phyloP scores from a whole-genome alignment of 257 asterid genomes.

The Euphrasia confusa region DNA sequence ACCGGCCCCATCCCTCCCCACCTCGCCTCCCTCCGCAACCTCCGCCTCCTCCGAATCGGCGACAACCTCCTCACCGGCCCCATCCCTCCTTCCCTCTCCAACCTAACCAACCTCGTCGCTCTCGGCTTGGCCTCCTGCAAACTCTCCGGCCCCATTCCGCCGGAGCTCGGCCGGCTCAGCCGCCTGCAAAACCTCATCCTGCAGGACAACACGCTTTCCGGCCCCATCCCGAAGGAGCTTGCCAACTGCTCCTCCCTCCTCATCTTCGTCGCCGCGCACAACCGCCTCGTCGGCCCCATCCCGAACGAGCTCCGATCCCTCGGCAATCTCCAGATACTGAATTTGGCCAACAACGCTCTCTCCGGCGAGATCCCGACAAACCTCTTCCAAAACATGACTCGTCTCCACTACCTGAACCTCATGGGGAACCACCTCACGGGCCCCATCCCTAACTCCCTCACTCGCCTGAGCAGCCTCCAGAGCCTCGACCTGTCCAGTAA shows the following conservation, averaged over 20 bases:
- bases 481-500: conserved; percentile 70
- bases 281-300: conserved; percentile 57
- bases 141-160: conserved; percentile 58
- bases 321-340: conserved; percentile 41
- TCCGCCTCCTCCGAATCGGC: conserved; percentile 60
- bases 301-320: conserved; percentile 45
- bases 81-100: conserved; percentile 52
- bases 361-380: conserved; percentile 55
- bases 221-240: conserved; percentile 59
- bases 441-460: conserved; percentile 47
- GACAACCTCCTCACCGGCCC: conserved; percentile 64
- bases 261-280: conserved; percentile 56
- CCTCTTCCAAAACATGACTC: too few relatives aligned
- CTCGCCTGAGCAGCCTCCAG: conserved; percentile 38
- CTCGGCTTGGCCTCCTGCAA: conserved; percentile 75
- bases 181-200: conserved; percentile 42
- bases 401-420: conserved; percentile 53
- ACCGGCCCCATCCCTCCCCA: conserved; percentile 77
- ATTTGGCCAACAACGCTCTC: conserved; percentile 64
- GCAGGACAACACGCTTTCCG: conserved; percentile 62
- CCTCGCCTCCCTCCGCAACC: conserved; percentile 42
- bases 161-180: conserved; percentile 45
- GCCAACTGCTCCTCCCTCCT: conserved; percentile 53
- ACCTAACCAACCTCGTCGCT: conserved; percentile 39
- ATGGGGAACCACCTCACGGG: conserved; percentile 73